Percentiles rank a stretch among this genome's conserved stretches.
Evolutionary conservation across 2,329 filamentous ascomycete species (phyloP).

Genomic region (Microdochium nivale): DNA sequence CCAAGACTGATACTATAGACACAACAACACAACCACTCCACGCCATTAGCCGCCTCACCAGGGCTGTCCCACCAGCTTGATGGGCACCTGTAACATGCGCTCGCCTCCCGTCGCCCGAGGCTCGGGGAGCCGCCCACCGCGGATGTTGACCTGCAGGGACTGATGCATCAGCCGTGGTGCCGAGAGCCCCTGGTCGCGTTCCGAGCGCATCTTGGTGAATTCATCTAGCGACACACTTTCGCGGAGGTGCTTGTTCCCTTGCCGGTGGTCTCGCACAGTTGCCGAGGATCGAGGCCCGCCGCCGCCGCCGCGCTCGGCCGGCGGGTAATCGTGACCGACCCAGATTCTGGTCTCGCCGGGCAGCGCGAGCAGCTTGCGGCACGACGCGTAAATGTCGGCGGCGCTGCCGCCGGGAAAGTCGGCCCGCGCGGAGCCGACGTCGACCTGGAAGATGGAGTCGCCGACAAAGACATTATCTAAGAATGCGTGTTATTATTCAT

Average conservation of each 20-base stretch:
- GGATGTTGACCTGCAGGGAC: constrained; percentile 43
- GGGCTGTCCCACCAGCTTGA: background rate
- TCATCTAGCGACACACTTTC: constrained; percentile 30
- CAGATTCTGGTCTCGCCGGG: constrained; percentile 37
- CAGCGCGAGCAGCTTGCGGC: constrained; percentile 29
- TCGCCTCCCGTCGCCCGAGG: constrained; percentile 8
- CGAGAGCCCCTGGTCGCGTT: constrained; percentile 31
- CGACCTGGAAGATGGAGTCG: constrained; percentile 31
- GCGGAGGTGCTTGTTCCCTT: constrained; percentile 38
- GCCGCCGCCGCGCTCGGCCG: constrained; percentile 12
- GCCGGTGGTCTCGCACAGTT: constrained; percentile 36
- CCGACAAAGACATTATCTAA: constrained; percentile 34
- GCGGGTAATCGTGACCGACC: constrained; percentile 47
- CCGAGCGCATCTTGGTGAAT: constrained; percentile 32
- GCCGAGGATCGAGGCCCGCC: constrained; percentile 26
- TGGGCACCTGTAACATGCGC: background rate
- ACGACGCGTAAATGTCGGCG: constrained; percentile 32
- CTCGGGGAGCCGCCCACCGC: constrained; percentile 35
- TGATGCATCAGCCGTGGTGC: constrained; percentile 40
- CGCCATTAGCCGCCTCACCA: background rate
- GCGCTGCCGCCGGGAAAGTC: constrained; percentile 46
- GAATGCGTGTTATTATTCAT: background rate
- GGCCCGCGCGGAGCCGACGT: constrained; percentile 30
- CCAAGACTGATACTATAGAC: too few species aligned
- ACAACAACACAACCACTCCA: too few species aligned